Evolutionary conservation across 345 rosid species (phyloP).

Genomic region (Reutealis trisperma): DNA sequence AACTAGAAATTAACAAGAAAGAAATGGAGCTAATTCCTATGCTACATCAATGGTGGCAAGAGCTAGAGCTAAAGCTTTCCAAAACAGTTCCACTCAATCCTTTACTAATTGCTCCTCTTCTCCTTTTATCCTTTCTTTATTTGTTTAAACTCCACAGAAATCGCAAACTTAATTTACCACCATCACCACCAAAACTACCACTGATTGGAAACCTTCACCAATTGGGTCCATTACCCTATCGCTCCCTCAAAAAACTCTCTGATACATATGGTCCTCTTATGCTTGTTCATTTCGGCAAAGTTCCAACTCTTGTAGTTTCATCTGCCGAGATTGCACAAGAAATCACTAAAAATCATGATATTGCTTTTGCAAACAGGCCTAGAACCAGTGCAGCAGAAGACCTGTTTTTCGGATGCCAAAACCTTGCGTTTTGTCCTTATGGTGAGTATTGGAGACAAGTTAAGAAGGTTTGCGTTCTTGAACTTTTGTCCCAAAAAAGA

Average conservation of each 20-base stretch:
- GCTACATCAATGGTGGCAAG: constrained; percentile 6
- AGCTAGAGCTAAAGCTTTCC: neutral
- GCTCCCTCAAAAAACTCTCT: constrained; percentile 13
- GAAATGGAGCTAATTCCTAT: neutral
- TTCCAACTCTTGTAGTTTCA: constrained; percentile 30
- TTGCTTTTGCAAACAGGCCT: constrained; percentile 20
- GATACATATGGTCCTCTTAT: constrained; percentile 25
- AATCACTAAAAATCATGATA: constrained; percentile 21
- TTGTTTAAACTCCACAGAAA: neutral
- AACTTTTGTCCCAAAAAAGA: constrained; percentile 19
- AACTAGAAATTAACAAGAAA: neutral
- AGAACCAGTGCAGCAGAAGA: constrained; percentile 12
- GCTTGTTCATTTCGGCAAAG: constrained; percentile 15
- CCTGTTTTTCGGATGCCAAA: constrained; percentile 14
- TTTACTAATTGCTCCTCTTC: neutral
- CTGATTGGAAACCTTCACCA: constrained; percentile 32
- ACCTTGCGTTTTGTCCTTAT: constrained; percentile 24
- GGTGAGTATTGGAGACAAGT: constrained; percentile 36
- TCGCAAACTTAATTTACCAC: constrained; percentile 19
- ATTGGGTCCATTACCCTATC: constrained; percentile 14
- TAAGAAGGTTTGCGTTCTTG: constrained; percentile 18
- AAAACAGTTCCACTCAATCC: neutral
- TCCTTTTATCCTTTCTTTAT: neutral
- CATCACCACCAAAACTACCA: constrained; percentile 27
- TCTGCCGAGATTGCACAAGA: constrained; percentile 22